phyloP scores from a whole-genome alignment of 2,329 filamentous ascomycete genomes.

The Colletotrichum paranaense region DNA sequence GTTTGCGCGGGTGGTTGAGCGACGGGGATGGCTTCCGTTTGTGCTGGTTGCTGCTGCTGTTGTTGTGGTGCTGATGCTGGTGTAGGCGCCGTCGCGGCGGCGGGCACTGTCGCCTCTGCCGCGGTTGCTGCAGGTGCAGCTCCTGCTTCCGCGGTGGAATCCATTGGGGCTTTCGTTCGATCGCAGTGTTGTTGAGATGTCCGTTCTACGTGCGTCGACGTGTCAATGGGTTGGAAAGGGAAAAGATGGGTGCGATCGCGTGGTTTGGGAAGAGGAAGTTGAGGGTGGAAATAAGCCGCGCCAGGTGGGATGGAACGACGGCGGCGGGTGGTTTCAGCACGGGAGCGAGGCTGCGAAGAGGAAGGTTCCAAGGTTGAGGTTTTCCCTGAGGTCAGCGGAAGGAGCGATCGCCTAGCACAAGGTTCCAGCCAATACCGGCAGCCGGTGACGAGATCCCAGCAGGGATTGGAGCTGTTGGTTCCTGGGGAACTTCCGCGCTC shows the following conservation, averaged over 20 bases:
- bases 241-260: neutral
- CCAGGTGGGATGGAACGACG: conserved; percentile 24
- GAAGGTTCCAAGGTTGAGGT: conserved; percentile 30
- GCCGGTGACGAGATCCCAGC: conserved; percentile 32
- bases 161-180: conserved; percentile 20
- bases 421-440: conserved; percentile 34
- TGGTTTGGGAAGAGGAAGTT: neutral
- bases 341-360: conserved; percentile 27
- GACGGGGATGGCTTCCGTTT: conserved; percentile 10
- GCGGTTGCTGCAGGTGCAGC: conserved; percentile 22
- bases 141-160: conserved; percentile 25
- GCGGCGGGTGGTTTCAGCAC: conserved; percentile 31
- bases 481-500: conserved; percentile 31
- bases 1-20: conserved; percentile 29
- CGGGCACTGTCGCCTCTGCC: conserved; percentile 16
- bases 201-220: neutral
- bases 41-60: conserved; percentile 16
- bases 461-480: conserved; percentile 36
- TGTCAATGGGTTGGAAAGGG: neutral
- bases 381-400: conserved; percentile 28
- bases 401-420: conserved; percentile 22
- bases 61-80: neutral
- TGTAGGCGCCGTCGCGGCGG: conserved; percentile 1
- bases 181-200: neutral
- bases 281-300: conserved; percentile 21